These are phyloP conservation scores for Ophiocordyceps polyrhachis-furcata DNA, from an alignment of 2,329 filamentous ascomycete genomes.

Conservation along the genomic window DNA sequence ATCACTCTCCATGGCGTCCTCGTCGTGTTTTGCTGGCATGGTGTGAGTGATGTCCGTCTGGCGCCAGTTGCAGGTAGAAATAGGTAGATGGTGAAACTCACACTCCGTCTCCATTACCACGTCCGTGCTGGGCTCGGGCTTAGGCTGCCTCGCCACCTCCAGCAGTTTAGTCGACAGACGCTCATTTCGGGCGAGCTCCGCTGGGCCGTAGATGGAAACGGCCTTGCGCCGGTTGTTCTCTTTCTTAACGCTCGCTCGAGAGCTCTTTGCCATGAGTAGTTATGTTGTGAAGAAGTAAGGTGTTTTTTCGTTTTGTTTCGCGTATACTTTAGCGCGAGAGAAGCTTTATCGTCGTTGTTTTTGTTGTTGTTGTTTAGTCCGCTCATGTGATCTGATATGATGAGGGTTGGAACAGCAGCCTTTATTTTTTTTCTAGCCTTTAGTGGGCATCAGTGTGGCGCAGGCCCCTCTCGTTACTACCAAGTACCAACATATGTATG, in stretches of 20 bases:
- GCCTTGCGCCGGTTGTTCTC: slow-evolving; percentile 69
- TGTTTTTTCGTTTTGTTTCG: too few species aligned
- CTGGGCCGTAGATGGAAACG: slow-evolving; percentile 65
- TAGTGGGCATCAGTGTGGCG: too few species aligned
- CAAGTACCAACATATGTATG: too few species aligned
- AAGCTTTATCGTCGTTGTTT: too few species aligned
- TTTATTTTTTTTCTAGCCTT: too few species aligned
- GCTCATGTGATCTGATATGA: too few species aligned
- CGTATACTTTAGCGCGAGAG: too few species aligned
- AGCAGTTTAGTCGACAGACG: slow-evolving; percentile 73
- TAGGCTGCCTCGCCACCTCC: slow-evolving; percentile 60
- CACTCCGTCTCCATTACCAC: slow-evolving; percentile 25
- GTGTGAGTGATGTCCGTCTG: too few species aligned
- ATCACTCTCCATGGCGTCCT: not conserved
- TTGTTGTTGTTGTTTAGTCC: too few species aligned
- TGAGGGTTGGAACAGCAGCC: too few species aligned
- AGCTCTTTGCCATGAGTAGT: slow-evolving; percentile 62
- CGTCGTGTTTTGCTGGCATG: not conserved
- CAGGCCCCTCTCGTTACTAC: too few species aligned
- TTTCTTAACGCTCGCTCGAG: slow-evolving; percentile 63
- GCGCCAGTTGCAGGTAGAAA: not conserved
- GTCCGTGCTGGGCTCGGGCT: slow-evolving; percentile 35
- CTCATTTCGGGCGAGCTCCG: slow-evolving; percentile 59
- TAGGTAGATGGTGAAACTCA: slow-evolving; percentile 6
- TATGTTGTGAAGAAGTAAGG: not conserved